A percentile compares a stretch with the other conserved stretches of the same genome.
Conservation (phyloP, 306 rosid species). For the Pyrus communis region DNA sequence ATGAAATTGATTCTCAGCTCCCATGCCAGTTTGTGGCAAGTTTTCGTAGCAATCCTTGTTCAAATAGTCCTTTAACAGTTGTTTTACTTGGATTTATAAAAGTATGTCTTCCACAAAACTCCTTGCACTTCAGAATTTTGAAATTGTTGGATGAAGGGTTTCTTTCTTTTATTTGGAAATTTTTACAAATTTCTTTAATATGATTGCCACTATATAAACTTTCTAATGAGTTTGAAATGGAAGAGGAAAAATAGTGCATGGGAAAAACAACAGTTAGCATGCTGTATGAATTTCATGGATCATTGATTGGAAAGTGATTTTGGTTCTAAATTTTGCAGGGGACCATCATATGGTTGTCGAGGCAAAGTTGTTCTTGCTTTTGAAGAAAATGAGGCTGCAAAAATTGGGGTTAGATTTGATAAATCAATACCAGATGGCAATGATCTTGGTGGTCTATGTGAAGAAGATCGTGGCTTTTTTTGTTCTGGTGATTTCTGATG, state of each 20-base stretch:
- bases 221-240: not conserved
- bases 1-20: not conserved
- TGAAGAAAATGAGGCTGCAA: conserved; percentile 78
- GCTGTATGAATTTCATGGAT: not conserved
- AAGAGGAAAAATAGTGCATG: not conserved
- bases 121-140: not conserved
- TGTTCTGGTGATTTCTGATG: conserved; percentile 60
- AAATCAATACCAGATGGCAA: conserved; percentile 89
- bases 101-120: no score
- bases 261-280: not conserved
- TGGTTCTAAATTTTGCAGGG: conserved; percentile 45
- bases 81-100: not conserved
- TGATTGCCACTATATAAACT: not conserved
- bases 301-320: not conserved
- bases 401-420: conserved; percentile 96
- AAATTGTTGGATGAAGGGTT: not conserved
- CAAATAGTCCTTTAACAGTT: not conserved
- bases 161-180: not conserved
- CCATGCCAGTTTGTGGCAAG: not conserved
- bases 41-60: not conserved
- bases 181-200: not conserved
- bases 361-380: conserved; percentile 88
- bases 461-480: conserved; percentile 84
- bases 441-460: conserved; percentile 92
- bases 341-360: conserved; percentile 74